Conservation (phyloP, 495 filamentous ascomycete species). For the Endocarpon pusillum region DNA sequence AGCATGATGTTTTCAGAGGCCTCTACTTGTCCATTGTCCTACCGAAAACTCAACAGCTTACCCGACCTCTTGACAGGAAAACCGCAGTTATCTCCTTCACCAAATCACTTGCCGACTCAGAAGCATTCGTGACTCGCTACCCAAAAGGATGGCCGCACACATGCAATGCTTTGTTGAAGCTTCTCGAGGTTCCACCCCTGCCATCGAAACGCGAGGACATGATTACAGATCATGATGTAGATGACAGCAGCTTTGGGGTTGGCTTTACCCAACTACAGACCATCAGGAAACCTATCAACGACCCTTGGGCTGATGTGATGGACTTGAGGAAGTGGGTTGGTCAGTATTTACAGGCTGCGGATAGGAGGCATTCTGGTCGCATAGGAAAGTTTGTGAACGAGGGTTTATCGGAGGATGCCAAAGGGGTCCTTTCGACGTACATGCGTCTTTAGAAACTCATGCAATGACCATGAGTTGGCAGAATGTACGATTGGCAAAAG, state of each 20-base stretch:
- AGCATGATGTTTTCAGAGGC: constrained; percentile 61
- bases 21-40: constrained; percentile 76
- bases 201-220: constrained; percentile 55
- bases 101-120: constrained; percentile 70
- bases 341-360: constrained; percentile 45
- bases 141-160: constrained; percentile 83
- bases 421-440: constrained; percentile 36
- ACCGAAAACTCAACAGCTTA: constrained; percentile 73
- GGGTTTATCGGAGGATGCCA: constrained; percentile 37
- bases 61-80: constrained; percentile 77
- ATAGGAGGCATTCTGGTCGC: constrained; percentile 34
- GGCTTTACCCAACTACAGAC: constrained; percentile 87
- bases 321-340: constrained; percentile 71
- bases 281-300: constrained; percentile 47
- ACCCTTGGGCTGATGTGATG: constrained; percentile 66
- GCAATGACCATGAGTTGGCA: too few species aligned
- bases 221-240: constrained; percentile 70
- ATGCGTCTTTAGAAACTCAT: constrained; percentile 21
- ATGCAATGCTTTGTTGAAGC: constrained; percentile 66
- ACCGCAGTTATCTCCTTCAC: constrained; percentile 81
- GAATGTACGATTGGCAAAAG: too few species aligned
- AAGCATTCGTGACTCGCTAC: constrained; percentile 55
- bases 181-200: constrained; percentile 72
- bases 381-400: constrained; percentile 40
- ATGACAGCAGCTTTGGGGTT: constrained; percentile 85